Percentiles rank a stretch among this genome's conserved stretches.
Evolutionary conservation across 2,329 filamentous ascomycete species (phyloP).

Genomic region (Lasiodiplodia theobromae): DNA sequence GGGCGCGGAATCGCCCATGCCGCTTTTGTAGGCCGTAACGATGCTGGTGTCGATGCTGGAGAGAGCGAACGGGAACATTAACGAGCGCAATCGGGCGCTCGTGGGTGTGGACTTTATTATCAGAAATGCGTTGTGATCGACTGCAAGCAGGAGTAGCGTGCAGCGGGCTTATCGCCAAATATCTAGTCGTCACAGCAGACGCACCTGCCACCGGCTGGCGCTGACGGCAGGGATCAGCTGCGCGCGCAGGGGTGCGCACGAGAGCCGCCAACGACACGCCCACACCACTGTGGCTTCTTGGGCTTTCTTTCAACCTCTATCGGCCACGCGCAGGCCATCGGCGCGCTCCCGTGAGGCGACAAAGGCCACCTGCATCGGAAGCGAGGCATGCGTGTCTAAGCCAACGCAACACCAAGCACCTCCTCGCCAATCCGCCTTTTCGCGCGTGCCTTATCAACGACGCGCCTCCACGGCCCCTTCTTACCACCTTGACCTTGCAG

Average conservation of each 20-base stretch:
- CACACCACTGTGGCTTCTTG: not conserved
- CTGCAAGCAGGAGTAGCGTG: not conserved
- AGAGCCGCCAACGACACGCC: slow-evolving; percentile 18
- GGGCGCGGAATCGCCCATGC: slow-evolving; percentile 29
- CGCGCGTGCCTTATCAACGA: slow-evolving; percentile 13
- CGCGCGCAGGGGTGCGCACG: not conserved
- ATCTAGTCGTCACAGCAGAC: slow-evolving; percentile 9
- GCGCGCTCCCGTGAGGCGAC: not conserved
- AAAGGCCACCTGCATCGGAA: not conserved
- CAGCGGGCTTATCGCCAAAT: slow-evolving; percentile 18
- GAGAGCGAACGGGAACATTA: slow-evolving; percentile 37
- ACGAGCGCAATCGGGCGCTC: slow-evolving; percentile 18
- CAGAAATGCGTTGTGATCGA: slow-evolving; percentile 13
- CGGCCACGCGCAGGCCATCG: not conserved
- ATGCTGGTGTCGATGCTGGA: slow-evolving; percentile 37
- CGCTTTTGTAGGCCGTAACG: slow-evolving; percentile 31
- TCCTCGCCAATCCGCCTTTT: slow-evolving; percentile 6
- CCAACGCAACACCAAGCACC: not conserved
- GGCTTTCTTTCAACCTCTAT: not conserved
- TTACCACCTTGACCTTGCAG: not conserved
- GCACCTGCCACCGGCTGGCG: slow-evolving; percentile 3
- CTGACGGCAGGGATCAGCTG: slow-evolving; percentile 6
- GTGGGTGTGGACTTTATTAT: slow-evolving; percentile 26
- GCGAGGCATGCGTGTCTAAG: not conserved
- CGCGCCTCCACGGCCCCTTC: not conserved